phyloP scores from a whole-genome alignment of 257 asterid genomes.

The Nicotiana knightiana region DNA sequence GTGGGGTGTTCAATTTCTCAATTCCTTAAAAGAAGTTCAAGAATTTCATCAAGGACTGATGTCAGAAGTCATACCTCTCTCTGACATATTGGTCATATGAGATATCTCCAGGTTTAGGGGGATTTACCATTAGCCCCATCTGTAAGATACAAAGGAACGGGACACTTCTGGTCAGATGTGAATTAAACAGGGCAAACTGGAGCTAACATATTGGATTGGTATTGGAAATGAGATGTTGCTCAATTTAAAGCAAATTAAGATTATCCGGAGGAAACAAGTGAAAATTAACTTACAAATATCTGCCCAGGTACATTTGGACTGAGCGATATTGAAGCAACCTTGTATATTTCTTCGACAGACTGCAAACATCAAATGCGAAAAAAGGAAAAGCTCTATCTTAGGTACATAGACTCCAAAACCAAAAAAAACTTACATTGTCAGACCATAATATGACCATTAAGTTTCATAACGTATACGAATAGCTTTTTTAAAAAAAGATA shows the following conservation, averaged over 20 bases:
- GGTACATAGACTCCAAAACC: background rate
- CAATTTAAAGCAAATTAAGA: background rate
- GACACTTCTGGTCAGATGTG: background rate
- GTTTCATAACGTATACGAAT: background rate
- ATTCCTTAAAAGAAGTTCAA: background rate
- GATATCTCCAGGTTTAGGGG: constrained; percentile 91
- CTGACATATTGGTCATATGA: constrained; percentile 68
- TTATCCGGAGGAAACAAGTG: background rate
- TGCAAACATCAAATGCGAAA: constrained; percentile 24
- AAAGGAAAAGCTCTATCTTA: background rate
- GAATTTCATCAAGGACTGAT: background rate
- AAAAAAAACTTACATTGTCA: background rate
- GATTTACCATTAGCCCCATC: constrained; percentile 95
- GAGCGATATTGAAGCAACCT: constrained; percentile 89
- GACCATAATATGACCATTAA: background rate
- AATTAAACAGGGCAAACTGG: background rate
- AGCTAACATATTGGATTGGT: background rate
- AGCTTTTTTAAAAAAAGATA: background rate
- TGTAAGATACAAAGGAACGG: constrained; percentile 29
- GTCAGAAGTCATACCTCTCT: constrained; percentile 58
- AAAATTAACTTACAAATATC: constrained; percentile 65
- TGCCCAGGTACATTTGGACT: constrained; percentile 98
- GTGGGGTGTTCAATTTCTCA: background rate
- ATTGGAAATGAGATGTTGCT: background rate
- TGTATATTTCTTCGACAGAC: constrained; percentile 97